These are phyloP conservation scores for Berberis thunbergii DNA, from an alignment of 164 flowering plant genomes.

Conservation along the genomic window DNA sequence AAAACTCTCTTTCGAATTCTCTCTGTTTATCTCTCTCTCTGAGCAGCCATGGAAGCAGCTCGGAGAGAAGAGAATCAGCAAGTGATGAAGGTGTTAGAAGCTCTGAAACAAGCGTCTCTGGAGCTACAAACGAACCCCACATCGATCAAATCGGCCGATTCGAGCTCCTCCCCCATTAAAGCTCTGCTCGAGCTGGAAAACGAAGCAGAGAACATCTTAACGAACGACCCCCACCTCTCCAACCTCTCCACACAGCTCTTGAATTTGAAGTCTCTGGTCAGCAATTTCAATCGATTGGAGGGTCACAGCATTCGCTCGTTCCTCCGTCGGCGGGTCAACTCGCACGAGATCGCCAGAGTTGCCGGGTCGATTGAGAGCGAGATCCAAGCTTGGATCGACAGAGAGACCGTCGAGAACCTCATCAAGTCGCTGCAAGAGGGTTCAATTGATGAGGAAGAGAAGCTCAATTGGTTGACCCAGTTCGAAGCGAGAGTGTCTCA, in stretches of 20 bases:
- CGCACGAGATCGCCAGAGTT: constrained; percentile 57
- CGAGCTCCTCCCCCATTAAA: constrained; percentile 40
- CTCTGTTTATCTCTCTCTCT: no score
- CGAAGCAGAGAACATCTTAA: constrained; percentile 34
- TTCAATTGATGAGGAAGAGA: constrained; percentile 16
- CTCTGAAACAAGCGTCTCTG: constrained; percentile 69
- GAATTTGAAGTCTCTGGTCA: constrained; percentile 32
- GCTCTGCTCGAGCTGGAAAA: constrained; percentile 55
- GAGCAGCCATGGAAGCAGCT: constrained; percentile 14
- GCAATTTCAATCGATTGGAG: constrained; percentile 16
- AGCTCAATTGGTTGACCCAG: constrained; percentile 27
- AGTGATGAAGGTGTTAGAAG: constrained; percentile 47
- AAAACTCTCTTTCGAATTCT: no score
- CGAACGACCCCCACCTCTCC: constrained; percentile 57
- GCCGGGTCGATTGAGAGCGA: constrained; percentile 64
- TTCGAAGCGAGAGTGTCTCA: constrained; percentile 43
- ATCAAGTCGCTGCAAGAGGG: constrained; percentile 3
- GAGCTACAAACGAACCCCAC: constrained; percentile 38
- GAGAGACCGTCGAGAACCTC: constrained; percentile 44
- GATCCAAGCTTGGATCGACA: constrained; percentile 83
- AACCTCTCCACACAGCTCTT: constrained; percentile 39
- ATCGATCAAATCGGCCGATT: constrained; percentile 12
- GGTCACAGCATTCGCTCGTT: constrained; percentile 33
- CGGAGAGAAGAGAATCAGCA: constrained; percentile 19
- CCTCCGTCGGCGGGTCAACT: constrained; percentile 42